Conservation (phyloP, 257 asterid species). For the Solanum ahanhuiri region DNA sequence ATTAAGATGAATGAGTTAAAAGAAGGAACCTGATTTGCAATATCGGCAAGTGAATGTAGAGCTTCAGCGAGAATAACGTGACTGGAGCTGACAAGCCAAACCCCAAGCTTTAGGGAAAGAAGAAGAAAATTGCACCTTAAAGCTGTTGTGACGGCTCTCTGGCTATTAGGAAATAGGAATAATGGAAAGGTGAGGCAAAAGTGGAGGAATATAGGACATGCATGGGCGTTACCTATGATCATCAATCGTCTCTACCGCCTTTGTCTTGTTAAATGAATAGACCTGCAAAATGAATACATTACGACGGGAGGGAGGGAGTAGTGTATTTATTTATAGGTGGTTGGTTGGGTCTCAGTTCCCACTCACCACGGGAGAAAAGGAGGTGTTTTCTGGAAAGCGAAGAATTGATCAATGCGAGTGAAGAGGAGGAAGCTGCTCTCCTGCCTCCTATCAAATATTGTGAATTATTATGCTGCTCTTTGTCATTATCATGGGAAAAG, state of each 20-base stretch:
- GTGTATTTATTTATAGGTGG: not conserved
- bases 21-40: constrained; percentile 73
- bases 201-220: not conserved
- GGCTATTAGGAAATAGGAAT: constrained; percentile 22
- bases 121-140: constrained; percentile 94
- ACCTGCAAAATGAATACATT: constrained; percentile 29
- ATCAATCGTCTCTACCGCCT: constrained; percentile 26
- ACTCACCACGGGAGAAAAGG: constrained; percentile 41
- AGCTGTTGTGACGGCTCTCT: constrained; percentile 97
- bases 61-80: constrained; percentile 88
- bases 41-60: constrained; percentile 90
- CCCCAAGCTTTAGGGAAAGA: constrained; percentile 91
- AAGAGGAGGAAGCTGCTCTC: not conserved
- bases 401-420: not conserved
- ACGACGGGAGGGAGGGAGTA: too few species aligned
- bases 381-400: constrained; percentile 19
- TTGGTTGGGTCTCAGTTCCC: not conserved
- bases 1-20: not conserved
- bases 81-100: constrained; percentile 84
- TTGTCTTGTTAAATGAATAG: constrained; percentile 39
- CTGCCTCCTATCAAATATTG: constrained; percentile 10
- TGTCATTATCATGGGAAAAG: constrained; percentile 8
- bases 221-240: constrained; percentile 57
- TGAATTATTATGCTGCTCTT: not conserved
- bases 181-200: not conserved